phyloP scores from a whole-genome alignment of 139 green algal species.

The Picocystis salinarum region DNA sequence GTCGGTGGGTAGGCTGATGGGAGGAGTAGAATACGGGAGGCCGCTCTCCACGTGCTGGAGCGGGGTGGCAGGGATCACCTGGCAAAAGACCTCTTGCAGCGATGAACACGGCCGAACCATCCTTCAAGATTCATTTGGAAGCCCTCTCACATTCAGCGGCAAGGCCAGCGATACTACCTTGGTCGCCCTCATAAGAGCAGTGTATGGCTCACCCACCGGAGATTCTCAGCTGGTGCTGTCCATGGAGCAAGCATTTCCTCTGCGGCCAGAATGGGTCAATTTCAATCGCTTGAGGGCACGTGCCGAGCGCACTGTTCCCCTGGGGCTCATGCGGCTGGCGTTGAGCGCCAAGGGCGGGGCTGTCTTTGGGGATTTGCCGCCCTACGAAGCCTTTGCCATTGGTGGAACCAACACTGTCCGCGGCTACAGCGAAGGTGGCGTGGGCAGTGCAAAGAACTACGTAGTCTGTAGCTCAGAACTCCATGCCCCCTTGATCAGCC shows the following conservation, averaged over 20 bases:
- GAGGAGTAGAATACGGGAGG: slow-evolving; percentile 55
- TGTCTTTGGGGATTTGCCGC: slow-evolving; percentile 69
- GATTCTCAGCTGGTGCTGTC: slow-evolving; percentile 32
- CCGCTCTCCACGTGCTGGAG: slow-evolving; percentile 42
- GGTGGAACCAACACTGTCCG: slow-evolving; percentile 78
- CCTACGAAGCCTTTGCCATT: slow-evolving; percentile 93
- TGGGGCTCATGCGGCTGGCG: slow-evolving; percentile 20
- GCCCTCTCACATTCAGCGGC: slow-evolving; percentile 59
- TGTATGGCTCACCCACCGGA: slow-evolving; percentile 33
- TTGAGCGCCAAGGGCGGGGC: slow-evolving; percentile 17
- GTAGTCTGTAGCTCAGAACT: slow-evolving; percentile 62
- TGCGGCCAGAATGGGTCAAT: slow-evolving; percentile 53
- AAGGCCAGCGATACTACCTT: slow-evolving; percentile 41
- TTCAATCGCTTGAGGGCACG: slow-evolving; percentile 44
- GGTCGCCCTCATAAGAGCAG: slow-evolving; percentile 22
- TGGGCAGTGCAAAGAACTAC: slow-evolving; percentile 67
- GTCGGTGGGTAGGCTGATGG: slow-evolving; percentile 32
- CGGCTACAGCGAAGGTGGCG: slow-evolving; percentile 68
- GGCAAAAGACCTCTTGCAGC: slow-evolving; percentile 41
- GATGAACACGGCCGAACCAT: slow-evolving; percentile 39
- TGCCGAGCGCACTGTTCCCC: slow-evolving; percentile 31
- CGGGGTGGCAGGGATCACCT: slow-evolving; percentile 27
- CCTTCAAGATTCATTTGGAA: slow-evolving; percentile 52
- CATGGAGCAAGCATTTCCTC: slow-evolving; percentile 53
- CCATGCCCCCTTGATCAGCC: slow-evolving; percentile 39